Base-by-base conservation (phyloP, 1,139 yeast genomes). In the Wickerhamomyces sp. region DNA sequence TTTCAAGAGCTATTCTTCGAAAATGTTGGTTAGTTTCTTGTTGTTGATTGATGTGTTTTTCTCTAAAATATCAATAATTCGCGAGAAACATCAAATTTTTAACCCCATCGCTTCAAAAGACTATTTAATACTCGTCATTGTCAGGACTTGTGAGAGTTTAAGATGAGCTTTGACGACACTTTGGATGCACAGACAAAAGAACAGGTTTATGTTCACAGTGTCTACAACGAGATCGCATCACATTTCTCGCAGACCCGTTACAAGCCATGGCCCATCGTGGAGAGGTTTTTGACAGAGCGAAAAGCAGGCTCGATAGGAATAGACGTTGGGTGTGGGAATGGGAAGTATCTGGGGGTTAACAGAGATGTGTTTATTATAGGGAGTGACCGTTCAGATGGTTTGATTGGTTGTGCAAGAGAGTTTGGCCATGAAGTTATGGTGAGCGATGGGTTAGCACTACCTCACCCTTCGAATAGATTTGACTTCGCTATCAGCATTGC, bases 201-300 rank as follows among this genome's bases (percentile, higher is more conserved):
- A 58, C 77, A 81, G 38, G 72, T 73, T 40, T 85, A 76, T 55
- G 98, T 92, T 2, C 98, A 92, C 61, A 74, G 76, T 17, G 96
- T 94, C 3, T 92, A 92, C 64, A 86, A 92, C 55, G 86, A 86
- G 47, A 92, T 92, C 28, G 98, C 98, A 0, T 56, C 81, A 12
- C 98, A 94, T 60, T 92, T 92, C 60, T 89, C 97, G 3, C 82
- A 83, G 50, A 92, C 98, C 0, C 67, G 98, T 31, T 92, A 89
- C 63, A 90, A 60, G 65, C 97, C 97, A 21, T 92, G 98, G 98
- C 98, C 98, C 6, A 81, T 89, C 14, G 98, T 94, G 15, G 87
- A 85, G 40, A 64, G 70, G 46, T 92, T 84, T 56, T 64, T 92
- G 36, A 58, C 54, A 17, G 52, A 51, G 2, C 68, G 67, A 45